Conservation (phyloP, 108 stramenopile genomes). For the Pseudonitzschia pungens region DNA sequence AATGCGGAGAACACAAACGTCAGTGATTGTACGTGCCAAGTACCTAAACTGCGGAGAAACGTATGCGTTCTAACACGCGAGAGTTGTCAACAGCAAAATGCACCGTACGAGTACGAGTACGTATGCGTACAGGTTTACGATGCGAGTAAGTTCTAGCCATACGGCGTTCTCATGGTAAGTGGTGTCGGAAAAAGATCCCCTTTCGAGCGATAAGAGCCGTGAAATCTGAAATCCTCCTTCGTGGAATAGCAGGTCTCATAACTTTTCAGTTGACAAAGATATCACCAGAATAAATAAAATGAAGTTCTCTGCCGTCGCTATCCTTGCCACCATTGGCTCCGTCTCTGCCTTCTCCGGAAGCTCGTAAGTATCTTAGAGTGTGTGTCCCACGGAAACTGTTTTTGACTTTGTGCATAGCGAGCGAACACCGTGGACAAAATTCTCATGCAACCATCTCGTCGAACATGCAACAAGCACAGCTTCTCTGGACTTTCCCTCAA, state of each 20-base stretch:
- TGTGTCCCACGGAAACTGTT: too few species aligned
- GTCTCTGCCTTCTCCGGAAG: constrained; percentile 69
- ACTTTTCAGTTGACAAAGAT: constrained; percentile 6
- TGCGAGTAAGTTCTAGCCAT: background rate
- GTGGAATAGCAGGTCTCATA: background rate
- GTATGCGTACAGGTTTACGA: background rate
- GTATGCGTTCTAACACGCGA: constrained; percentile 8
- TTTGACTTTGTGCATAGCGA: background rate
- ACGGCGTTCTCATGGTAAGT: constrained; percentile 1
- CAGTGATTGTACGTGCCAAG: background rate
- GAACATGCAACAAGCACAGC: constrained; percentile 18
- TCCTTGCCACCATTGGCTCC: constrained; percentile 70
- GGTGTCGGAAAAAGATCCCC: constrained; percentile 7
- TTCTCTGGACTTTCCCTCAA: constrained; percentile 81
- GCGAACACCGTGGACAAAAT: background rate
- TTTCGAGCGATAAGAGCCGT: background rate
- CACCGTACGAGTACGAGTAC: background rate
- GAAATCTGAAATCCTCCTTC: constrained; percentile 2
- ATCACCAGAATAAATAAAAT: constrained; percentile 38
- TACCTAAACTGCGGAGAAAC: background rate
- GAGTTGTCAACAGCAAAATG: background rate
- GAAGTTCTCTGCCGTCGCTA: constrained; percentile 79
- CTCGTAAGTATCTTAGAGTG: constrained; percentile 75
- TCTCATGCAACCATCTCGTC: background rate
- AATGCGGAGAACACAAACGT: constrained; percentile 4